phyloP scores from a whole-genome alignment of 2,329 filamentous ascomycete genomes.

The Phialophora chinensis region DNA sequence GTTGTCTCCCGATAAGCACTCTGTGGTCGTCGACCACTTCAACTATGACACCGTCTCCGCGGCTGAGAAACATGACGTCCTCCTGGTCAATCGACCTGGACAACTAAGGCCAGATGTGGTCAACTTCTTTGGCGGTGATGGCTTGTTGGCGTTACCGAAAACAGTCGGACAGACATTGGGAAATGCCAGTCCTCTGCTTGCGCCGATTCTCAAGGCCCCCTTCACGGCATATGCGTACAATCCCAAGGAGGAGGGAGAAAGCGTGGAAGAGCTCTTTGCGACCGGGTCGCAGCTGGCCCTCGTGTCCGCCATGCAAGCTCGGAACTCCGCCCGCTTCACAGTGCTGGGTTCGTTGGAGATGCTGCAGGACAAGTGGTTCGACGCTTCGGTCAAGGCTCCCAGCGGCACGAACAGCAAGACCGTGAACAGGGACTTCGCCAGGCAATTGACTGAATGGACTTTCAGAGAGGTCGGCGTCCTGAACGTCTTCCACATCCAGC shows the following conservation, averaged over 20 bases:
- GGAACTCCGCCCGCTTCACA: slow-evolving; percentile 89
- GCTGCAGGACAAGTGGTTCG: slow-evolving; percentile 87
- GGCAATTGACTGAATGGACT: slow-evolving; percentile 87
- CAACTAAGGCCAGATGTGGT: slow-evolving; percentile 71
- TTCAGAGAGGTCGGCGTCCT: slow-evolving; percentile 94
- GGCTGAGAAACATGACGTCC: slow-evolving; percentile 82
- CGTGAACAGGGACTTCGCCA: slow-evolving; percentile 83
- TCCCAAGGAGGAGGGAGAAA: slow-evolving; percentile 76
- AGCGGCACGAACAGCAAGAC: slow-evolving; percentile 66
- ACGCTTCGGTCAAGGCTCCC: slow-evolving; percentile 71
- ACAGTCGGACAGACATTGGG: slow-evolving; percentile 83
- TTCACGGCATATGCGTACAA: slow-evolving; percentile 91
- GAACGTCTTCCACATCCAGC: slow-evolving; percentile 80
- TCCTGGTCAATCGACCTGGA: slow-evolving; percentile 74
- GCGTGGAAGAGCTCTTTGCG: slow-evolving; percentile 80
- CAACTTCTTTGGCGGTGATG: slow-evolving; percentile 75
- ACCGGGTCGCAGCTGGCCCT: slow-evolving; percentile 82
- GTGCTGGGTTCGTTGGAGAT: slow-evolving; percentile 86
- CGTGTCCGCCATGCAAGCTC: slow-evolving; percentile 84
- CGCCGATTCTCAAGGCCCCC: slow-evolving; percentile 81
- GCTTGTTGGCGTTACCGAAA: slow-evolving; percentile 79
- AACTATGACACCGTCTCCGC: slow-evolving; percentile 81
- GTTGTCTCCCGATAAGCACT: slow-evolving; percentile 83
- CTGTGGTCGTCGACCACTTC: slow-evolving; percentile 93
- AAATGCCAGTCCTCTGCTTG: slow-evolving; percentile 73